Evolutionary conservation across 306 rosid genomes (phyloP).

Genomic region (Sechiopsis laciniata): DNA sequence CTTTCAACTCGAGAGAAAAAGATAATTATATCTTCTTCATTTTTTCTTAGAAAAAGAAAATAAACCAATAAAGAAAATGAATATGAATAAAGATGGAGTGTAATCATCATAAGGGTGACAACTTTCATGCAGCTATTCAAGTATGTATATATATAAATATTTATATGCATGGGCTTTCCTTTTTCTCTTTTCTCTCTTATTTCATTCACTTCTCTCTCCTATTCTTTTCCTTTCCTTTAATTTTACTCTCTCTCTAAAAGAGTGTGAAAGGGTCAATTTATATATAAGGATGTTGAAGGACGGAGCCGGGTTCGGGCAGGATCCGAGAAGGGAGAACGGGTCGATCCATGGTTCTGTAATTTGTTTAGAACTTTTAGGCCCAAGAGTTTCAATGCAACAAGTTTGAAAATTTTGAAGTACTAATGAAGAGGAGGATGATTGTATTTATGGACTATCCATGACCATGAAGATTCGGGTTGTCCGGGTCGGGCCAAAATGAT

Average conservation of each 20-base stretch:
- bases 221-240: conserved; percentile 15
- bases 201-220: background rate
- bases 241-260: conserved; percentile 32
- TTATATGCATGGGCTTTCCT: conserved; percentile 3
- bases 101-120: conserved; percentile 12
- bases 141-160: background rate
- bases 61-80: conserved; percentile 11
- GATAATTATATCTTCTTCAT: background rate
- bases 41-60: background rate
- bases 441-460: conserved; percentile 47
- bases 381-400: background rate
- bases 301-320: conserved; percentile 24
- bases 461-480: conserved; percentile 76
- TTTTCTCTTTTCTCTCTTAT: conserved; percentile 8
- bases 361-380: background rate
- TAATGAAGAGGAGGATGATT: background rate
- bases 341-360: background rate
- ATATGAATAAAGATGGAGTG: conserved; percentile 13
- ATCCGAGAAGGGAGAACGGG: conserved; percentile 29
- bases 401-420: background rate
- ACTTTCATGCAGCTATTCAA: conserved; percentile 16
- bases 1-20: background rate
- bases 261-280: conserved; percentile 46
- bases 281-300: conserved; percentile 31
- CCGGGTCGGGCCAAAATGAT: conserved; percentile 86